Base-by-base conservation (phyloP, 352 stramenopile genomes). In the Hyaloperonospora arabidopsidis region DNA sequence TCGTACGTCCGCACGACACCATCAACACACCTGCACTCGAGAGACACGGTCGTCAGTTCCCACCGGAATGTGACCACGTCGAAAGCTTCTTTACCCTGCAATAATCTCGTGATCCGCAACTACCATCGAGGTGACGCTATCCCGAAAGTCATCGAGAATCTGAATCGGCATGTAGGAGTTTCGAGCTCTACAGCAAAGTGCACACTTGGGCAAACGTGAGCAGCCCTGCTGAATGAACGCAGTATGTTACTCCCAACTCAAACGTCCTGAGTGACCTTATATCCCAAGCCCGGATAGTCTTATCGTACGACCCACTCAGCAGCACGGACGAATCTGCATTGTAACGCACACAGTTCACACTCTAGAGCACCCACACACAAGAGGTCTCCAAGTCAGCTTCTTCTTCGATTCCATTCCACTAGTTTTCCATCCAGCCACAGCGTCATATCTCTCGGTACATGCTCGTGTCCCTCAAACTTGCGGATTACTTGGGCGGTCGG, bases 241-340 rank as follows among this genome's bases (percentile, higher is more conserved):
- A 32, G 4, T 10, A 8, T 0, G 25, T 32, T 32, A 8, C 25
- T 10, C 8, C 25, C 25, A 8, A 4, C 4, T 4, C 0, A 32
- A 10, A 8, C 8, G 25, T 32, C 25, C 8, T 8, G 25, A 32
- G 4, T 32, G 25, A 84, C 79, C 80, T 67, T 29, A 90, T 76
- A 39, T 93, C 82, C 81, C 84, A 93, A 25, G 71, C 70, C 19
- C 81, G 70, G 12, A 93, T 65, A 0, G 86, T 93, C 68, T 90
- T 95, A 58, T 96, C 86, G 54, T 96, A 95, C 13, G 86, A 95
- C 0, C 62, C 86, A 34, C 79, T 95, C 5, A 93, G 63, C 19
- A 96, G 61, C 34, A 96, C 86, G 5, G 79, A 86, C 25, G 76
- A 70, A 39, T 96, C 84, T 4, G 57, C 60, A 59, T 92, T 95